Evolutionary conservation across 768 basidiomycete species (phyloP), one percentile per base, ranked within the genome.

Genomic region (Podaxis pistillaris): DNA sequence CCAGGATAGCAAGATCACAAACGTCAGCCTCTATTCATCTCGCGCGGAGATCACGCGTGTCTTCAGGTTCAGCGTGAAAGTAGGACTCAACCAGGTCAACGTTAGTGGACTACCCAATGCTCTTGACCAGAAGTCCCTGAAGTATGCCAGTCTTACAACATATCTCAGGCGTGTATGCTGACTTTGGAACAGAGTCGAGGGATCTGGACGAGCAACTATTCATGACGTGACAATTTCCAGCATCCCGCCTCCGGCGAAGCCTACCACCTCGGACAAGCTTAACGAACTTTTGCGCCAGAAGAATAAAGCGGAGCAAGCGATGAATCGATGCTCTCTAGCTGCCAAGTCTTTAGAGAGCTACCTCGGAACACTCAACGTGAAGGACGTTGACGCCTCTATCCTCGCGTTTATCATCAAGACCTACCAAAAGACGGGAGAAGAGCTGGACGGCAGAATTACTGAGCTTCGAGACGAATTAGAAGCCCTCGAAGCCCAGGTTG

Each of bases 171-270:
- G 30, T 41, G 22, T n/a, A 49, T 47, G 41, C 30, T 53, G 19
- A 56, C 56, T 12, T 62, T 28, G 49, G 24, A 63, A 4, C 59
- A 81, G 81, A 60, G 80, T 81, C 2, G 78, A 82, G 70, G 81
- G 80, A 9, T 67, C 73, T 19, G 79, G 80, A n/a, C 65, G 70
- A 44, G 80, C 79, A 4, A 80, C 77, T 0, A 82, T 83, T 47
- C 79, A 82, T 52, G 80, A 81, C 62, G 79, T 82, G 0, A 73
- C 75, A 15, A 63, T 79, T 37, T 75, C 75, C 2, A 56, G 44
- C 1, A 59, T 66, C 15, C 60, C 70, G 11, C 64, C 54, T 15
- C 64, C 70, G 2, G 52, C 68, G 4, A 15, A 47, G 8, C 66
- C 67, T 1, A 69, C 62, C 7, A 68, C 74, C 1, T 77, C 77